These are phyloP conservation scores for Barnettozyma hawaiiensis DNA, from an alignment of 1,139 yeast species.

Conservation along the genomic window DNA sequence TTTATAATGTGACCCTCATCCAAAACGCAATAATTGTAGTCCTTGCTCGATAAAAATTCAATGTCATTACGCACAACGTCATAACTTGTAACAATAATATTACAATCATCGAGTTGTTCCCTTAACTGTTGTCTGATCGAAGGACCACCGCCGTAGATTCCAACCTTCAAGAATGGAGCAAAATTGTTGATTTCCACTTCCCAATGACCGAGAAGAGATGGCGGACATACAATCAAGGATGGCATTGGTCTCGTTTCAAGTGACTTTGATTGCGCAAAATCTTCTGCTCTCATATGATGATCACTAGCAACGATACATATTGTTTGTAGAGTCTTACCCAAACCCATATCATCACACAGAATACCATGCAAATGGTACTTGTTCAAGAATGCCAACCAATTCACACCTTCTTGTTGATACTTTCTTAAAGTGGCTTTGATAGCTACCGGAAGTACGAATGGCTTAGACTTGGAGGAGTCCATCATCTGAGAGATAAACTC, in stretches of 20 bases:
- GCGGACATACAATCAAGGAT: slow-evolving; percentile 88
- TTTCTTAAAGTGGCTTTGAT: slow-evolving; percentile 90
- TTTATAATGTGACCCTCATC: slow-evolving; percentile 98
- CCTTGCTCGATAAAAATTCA: slow-evolving; percentile 50
- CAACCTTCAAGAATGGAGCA: slow-evolving; percentile 78
- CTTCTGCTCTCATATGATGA: slow-evolving; percentile 78
- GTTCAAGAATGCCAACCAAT: slow-evolving; percentile 94
- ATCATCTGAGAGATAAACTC: slow-evolving; percentile 96
- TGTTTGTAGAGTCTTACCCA: slow-evolving; percentile 95
- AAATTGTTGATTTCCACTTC: slow-evolving; percentile 89
- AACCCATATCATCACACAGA: slow-evolving; percentile 98
- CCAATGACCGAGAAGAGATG: slow-evolving; percentile 98
- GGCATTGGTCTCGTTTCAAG: slow-evolving; percentile 76
- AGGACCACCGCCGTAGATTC: slow-evolving; percentile 93
- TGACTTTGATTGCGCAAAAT: slow-evolving; percentile 51
- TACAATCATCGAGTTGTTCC: slow-evolving; percentile 49
- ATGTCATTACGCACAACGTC: slow-evolving; percentile 95
- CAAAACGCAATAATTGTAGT: slow-evolving; percentile 89
- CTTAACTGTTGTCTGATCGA: slow-evolving; percentile 58
- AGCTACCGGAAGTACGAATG: slow-evolving; percentile 84
- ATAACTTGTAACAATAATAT: slow-evolving; percentile 89
- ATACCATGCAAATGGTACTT: slow-evolving; percentile 95
- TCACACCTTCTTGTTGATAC: slow-evolving; percentile 97
- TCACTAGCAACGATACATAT: slow-evolving; percentile 96
- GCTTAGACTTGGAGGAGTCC: slow-evolving; percentile 90